These are phyloP conservation scores for Drosera spatulata DNA, from an alignment of 179 eudicot species.

Conservation along the genomic window DNA sequence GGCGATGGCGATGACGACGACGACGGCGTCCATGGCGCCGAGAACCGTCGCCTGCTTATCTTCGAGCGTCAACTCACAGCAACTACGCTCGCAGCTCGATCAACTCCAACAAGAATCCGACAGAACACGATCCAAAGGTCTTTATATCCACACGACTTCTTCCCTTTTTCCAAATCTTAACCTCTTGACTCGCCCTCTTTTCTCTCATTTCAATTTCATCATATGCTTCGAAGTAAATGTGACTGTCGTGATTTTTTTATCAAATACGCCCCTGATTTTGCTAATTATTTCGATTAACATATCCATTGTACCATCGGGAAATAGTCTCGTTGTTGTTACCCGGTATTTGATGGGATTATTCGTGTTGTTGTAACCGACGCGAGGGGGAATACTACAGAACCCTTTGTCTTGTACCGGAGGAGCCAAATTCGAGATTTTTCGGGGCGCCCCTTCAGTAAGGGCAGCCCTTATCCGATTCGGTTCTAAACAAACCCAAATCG, in stretches of 20 bases:
- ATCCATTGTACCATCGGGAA: no score
- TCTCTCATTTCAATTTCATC: background rate
- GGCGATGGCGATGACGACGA: slow-evolving; percentile 14
- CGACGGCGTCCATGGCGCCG: slow-evolving; percentile 9
- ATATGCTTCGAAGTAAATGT: background rate
- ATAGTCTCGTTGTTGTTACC: no score
- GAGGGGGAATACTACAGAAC: no score
- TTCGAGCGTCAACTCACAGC: slow-evolving; percentile 19
- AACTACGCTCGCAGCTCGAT: slow-evolving; percentile 50
- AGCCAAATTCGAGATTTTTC: no score
- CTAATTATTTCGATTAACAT: no score
- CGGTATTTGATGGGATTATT: no score
- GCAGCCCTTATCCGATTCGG: no score
- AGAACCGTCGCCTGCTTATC: slow-evolving; percentile 11
- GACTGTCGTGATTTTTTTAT: background rate
- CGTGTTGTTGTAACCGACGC: no score
- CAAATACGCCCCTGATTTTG: no score
- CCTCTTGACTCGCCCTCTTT: background rate
- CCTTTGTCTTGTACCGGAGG: no score
- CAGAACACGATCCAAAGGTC: slow-evolving; percentile 43
- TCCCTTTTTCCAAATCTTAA: background rate
- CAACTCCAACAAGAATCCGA: slow-evolving; percentile 50
- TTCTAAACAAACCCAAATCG: no score
- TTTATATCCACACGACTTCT: background rate
- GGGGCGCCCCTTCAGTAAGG: no score